These are phyloP conservation scores for Paecilomyces sp. DNA, from an alignment of 2,329 filamentous ascomycete species.

Conservation along the genomic window DNA sequence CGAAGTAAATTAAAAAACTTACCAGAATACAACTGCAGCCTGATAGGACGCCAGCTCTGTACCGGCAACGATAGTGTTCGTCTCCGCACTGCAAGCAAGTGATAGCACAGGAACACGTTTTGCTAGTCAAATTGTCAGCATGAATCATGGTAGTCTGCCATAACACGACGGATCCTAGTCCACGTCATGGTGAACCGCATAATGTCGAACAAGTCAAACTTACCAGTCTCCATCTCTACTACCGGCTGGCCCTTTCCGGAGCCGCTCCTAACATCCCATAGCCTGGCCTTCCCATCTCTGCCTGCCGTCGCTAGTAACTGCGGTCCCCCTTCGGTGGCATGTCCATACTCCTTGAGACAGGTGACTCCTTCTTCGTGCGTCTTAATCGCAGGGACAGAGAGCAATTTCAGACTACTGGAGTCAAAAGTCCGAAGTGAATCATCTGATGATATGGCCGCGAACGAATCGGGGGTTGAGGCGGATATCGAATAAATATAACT, in stretches of 20 bases:
- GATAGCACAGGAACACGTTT: slow-evolving; percentile 47
- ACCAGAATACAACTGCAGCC: slow-evolving; percentile 38
- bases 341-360: slow-evolving; percentile 22
- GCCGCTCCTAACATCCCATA: slow-evolving; percentile 33
- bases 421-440: slow-evolving; percentile 38
- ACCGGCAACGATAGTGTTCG: slow-evolving; percentile 47
- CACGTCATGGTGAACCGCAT: not conserved
- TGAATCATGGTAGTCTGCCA: not conserved
- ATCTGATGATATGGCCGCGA: slow-evolving; percentile 40
- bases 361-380: slow-evolving; percentile 33
- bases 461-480: slow-evolving; percentile 17
- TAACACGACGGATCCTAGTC: not conserved
- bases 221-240: slow-evolving; percentile 29
- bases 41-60: slow-evolving; percentile 45
- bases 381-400: slow-evolving; percentile 19
- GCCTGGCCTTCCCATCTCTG: slow-evolving; percentile 33
- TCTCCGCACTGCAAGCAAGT: slow-evolving; percentile 40
- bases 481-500: slow-evolving; percentile 39
- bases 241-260: slow-evolving; percentile 16
- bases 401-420: slow-evolving; percentile 23
- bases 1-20: slow-evolving; percentile 20
- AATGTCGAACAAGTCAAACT: slow-evolving; percentile 8
- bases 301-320: slow-evolving; percentile 29
- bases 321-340: slow-evolving; percentile 12
- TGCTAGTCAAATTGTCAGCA: slow-evolving; percentile 23